A percentile compares a stretch with the other conserved stretches of the same genome.
Evolutionary conservation across 1,284 basidiomycete genomes (phyloP).

Genomic region (Leccinum angustisporum): DNA sequence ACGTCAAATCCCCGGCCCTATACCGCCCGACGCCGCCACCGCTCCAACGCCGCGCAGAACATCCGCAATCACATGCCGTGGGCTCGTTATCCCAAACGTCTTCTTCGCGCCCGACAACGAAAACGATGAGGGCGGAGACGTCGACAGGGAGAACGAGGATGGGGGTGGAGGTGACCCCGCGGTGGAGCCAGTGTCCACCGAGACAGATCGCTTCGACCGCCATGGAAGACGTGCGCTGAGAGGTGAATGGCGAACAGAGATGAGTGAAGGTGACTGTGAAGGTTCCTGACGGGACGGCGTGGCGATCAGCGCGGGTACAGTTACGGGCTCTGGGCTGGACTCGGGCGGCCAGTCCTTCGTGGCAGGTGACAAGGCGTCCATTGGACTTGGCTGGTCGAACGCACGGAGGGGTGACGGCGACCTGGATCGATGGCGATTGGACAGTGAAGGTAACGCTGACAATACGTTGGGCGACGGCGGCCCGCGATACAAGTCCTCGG

Average conservation of each 20-base stretch:
- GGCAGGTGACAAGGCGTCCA: not conserved
- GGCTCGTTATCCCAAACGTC: slow-evolving; percentile 12
- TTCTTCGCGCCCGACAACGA: slow-evolving; percentile 9
- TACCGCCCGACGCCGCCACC: slow-evolving; percentile 20
- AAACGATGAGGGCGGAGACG: slow-evolving; percentile 1
- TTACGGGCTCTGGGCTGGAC: not conserved
- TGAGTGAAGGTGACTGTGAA: not conserved
- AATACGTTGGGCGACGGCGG: slow-evolving; percentile 29
- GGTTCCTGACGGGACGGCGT: not conserved
- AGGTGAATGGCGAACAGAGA: not conserved
- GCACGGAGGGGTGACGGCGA: slow-evolving; percentile 11
- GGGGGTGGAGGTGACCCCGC: not conserved
- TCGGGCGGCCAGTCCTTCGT: not conserved
- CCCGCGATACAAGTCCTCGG: slow-evolving; percentile 4
- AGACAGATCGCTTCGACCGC: not conserved
- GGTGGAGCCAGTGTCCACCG: not conserved
- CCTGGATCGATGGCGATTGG: slow-evolving; percentile 15
- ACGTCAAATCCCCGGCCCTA: slow-evolving; percentile 6
- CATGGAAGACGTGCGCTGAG: not conserved
- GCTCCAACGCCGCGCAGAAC: slow-evolving; percentile 30
- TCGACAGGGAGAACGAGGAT: not conserved
- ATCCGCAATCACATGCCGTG: slow-evolving; percentile 28
- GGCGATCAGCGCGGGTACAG: not conserved
- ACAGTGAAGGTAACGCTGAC: slow-evolving; percentile 25
- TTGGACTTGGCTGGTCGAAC: slow-evolving; percentile 4